Conservation (phyloP, 169 alveolate species). For the Amoebophrya sp. region DNA sequence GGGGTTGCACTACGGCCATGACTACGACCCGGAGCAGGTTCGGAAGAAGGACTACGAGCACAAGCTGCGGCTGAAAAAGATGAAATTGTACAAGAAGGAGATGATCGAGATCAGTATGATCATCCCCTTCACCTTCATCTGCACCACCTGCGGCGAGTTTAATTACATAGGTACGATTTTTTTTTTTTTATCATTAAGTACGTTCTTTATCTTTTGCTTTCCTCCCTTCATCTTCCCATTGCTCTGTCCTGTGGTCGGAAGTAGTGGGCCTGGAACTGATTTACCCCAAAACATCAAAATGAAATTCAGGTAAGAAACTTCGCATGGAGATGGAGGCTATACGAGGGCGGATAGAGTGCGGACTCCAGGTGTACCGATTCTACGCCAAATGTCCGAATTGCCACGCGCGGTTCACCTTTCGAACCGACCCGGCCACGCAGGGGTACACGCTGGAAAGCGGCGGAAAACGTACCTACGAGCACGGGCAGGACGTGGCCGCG, state of each 20-base stretch:
- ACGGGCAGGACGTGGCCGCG: background rate
- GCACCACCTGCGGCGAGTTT: background rate
- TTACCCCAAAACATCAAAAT: too few relatives aligned
- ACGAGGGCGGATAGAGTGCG: background rate
- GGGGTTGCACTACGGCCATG: background rate
- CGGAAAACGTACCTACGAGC: background rate
- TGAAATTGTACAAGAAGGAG: background rate
- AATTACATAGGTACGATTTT: background rate
- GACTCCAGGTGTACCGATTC: background rate
- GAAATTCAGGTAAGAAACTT: background rate
- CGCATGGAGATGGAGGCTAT: background rate
- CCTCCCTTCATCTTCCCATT: too few relatives aligned
- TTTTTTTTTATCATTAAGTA: background rate
- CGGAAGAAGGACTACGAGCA: background rate
- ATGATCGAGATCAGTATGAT: background rate
- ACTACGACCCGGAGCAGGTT: background rate
- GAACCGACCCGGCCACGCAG: background rate
- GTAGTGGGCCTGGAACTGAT: too few relatives aligned
- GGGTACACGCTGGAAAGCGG: background rate
- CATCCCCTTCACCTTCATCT: constrained; percentile 20
- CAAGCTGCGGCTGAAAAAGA: background rate
- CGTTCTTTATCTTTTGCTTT: background rate
- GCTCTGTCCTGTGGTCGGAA: too few relatives aligned
- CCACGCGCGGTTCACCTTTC: background rate
- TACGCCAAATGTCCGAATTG: background rate